Evolutionary conservation across 1,284 basidiomycete genomes (phyloP), one percentile per base, ranked within the genome.

Genomic region (Ustilago bromivora): DNA sequence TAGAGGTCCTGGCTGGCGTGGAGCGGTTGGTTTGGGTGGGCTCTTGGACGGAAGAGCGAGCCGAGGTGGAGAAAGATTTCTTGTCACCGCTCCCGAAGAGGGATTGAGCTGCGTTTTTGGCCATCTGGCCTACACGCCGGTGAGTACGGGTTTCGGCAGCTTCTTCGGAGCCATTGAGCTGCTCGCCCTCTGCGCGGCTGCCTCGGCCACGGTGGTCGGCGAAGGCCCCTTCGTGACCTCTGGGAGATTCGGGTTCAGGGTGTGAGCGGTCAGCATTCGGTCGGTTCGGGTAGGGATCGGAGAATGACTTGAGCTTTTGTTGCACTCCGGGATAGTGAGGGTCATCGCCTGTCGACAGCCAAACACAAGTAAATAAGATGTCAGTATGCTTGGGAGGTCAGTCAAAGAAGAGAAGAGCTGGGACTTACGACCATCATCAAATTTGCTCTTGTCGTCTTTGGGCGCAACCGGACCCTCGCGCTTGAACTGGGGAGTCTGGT

Each of bases 171-270:
- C 71, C 65, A 8, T 31, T 68, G 15, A 73, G 57, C 15, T 59
- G 57, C 49, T 78, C 76, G 31, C 62, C 65, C 4, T 66, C 67
- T 2, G 32, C 38, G 5, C 61, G 67, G 5, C 54, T 40, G 34
- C 76, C 76, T 13, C 71, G 56, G 9, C 76, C 76, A 11, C 76
- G 76, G 49, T 78, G 76, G 46, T 78, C 76, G 12, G 76, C 71
- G 59, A 78, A 78, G 5, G 76, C 67, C 0, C 76, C 76, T 23
- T 67, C 65, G 41, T 74, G 71, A 5, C 76, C 76, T 12, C 35
- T 32, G 5, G 76, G 76, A 7, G 67, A 65, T 28, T 78, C 76
- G n/a, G 71, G 61, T 53, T 78, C 76, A 1, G 76, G 71, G 1
- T 36, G 13, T 9, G 23, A 54, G 4, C 59, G 61, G 32, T 55